These are phyloP conservation scores for Suhomyces sp. DNA, from an alignment of 805 yeast species.

Conservation along the genomic window DNA sequence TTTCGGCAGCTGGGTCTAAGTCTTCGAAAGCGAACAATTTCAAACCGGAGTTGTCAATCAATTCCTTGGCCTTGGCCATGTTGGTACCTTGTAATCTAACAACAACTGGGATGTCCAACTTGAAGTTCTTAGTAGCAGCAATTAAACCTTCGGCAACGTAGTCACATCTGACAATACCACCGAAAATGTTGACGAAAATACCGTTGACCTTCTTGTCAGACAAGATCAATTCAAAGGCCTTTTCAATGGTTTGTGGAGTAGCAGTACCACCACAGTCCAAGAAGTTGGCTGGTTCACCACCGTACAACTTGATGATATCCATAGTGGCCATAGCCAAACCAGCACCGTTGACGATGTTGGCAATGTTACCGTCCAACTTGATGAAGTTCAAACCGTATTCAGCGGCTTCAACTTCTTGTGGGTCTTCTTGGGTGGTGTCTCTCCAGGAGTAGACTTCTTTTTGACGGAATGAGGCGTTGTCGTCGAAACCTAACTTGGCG, in stretches of 20 bases:
- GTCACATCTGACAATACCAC: conserved; percentile 99
- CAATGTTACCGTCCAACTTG: conserved; percentile 97
- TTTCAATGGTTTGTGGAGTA: conserved; percentile 95
- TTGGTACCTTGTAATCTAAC: conserved; percentile 99
- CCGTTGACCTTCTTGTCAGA: conserved; percentile 88
- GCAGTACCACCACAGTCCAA: conserved; percentile 99
- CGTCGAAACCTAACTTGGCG: conserved; percentile 98
- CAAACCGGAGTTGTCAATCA: conserved; percentile 84
- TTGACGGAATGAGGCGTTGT: conserved; percentile 94
- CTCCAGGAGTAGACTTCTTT: conserved; percentile 94
- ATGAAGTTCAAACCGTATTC: conserved; percentile 90
- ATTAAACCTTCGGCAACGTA: conserved; percentile 97
- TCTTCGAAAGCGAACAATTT: conserved; percentile 89
- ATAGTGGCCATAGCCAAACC: conserved; percentile 99
- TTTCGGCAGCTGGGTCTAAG: conserved; percentile 95
- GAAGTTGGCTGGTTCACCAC: conserved; percentile 99
- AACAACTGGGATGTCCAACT: conserved; percentile 89
- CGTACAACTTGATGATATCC: conserved; percentile 97
- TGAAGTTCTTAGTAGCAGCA: conserved; percentile 89
- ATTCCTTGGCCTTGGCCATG: conserved; percentile 80
- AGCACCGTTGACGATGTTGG: conserved; percentile 99
- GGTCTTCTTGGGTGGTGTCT: conserved; percentile 96
- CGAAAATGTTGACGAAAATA: conserved; percentile 96
- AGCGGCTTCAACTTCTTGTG: conserved; percentile 92
- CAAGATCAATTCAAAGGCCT: conserved; percentile 90